A percentile compares a stretch with the other conserved stretches of the same genome.
Conservation (phyloP, 305 asterid species). For the Fraxinus nigra region DNA sequence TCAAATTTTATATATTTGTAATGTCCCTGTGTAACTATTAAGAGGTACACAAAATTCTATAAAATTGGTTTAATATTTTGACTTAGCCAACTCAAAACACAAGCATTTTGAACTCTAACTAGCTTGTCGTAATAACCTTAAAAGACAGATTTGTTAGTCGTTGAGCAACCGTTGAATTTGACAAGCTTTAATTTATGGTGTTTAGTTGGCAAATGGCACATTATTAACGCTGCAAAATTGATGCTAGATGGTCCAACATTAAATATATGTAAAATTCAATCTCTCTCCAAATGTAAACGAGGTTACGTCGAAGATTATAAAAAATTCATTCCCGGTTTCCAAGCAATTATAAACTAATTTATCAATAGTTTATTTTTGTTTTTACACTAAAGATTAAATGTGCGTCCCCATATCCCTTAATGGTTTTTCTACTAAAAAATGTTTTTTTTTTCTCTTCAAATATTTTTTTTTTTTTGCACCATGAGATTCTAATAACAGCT, state of each 20-base stretch:
- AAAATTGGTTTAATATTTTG: neutral
- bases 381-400: too few species aligned
- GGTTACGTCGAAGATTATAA: neutral
- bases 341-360: neutral
- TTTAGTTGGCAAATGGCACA: slow-evolving; percentile 2
- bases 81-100: neutral
- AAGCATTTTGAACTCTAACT: neutral
- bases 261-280: slow-evolving; percentile 12
- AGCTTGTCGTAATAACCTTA: slow-evolving; percentile 14
- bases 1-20: too few species aligned
- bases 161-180: slow-evolving; percentile 49
- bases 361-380: too few species aligned
- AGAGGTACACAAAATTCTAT: too few species aligned
- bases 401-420: too few species aligned
- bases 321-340: neutral
- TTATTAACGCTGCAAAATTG: neutral
- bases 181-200: slow-evolving; percentile 1
- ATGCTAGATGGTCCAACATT: neutral
- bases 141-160: slow-evolving; percentile 26
- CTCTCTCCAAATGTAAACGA: neutral
- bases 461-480: too few species aligned
- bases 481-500: too few species aligned
- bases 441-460: too few species aligned
- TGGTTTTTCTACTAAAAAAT: too few species aligned
- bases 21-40: too few species aligned